These are phyloP conservation scores for Fusarium humuli DNA, from an alignment of 2,329 filamentous ascomycete species.

Conservation along the genomic window DNA sequence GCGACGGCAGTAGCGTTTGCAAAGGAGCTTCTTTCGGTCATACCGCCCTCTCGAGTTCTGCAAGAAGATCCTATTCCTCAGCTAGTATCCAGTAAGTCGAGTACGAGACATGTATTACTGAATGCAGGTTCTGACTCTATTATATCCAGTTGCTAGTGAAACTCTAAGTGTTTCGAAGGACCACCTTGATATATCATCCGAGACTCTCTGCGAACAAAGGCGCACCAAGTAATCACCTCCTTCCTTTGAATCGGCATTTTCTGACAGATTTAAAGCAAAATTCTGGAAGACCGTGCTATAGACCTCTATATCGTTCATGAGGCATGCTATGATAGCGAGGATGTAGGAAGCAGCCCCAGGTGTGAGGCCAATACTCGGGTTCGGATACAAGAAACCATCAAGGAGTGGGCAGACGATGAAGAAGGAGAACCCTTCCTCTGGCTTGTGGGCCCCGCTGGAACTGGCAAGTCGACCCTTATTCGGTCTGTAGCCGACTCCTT, in stretches of 20 bases:
- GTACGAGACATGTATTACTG: no score
- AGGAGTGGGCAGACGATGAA: neutral
- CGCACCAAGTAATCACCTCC: neutral
- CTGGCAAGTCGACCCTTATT: neutral
- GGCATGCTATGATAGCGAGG: neutral
- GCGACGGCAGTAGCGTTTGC: neutral
- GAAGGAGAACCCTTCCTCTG: neutral
- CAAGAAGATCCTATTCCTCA: neutral
- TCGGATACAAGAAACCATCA: fast-evolving
- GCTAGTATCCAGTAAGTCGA: neutral
- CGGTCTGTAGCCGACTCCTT: neutral
- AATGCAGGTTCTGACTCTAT: no score
- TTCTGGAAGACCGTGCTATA: neutral
- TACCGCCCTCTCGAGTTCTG: neutral
- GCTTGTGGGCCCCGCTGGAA: neutral
- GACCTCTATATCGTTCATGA: neutral
- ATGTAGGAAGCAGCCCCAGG: neutral
- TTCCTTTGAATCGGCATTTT: fast-evolving
- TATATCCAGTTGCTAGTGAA: neutral
- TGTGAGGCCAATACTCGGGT: neutral
- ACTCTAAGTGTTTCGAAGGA: neutral
- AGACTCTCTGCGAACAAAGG: neutral
- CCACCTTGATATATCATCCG: neutral
- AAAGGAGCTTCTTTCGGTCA: neutral
- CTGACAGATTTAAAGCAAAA: neutral